Evolutionary conservation across 495 filamentous ascomycete species (phyloP), one percentile per base, ranked within the genome.

Genomic region (Aspergillus bridgeri): DNA sequence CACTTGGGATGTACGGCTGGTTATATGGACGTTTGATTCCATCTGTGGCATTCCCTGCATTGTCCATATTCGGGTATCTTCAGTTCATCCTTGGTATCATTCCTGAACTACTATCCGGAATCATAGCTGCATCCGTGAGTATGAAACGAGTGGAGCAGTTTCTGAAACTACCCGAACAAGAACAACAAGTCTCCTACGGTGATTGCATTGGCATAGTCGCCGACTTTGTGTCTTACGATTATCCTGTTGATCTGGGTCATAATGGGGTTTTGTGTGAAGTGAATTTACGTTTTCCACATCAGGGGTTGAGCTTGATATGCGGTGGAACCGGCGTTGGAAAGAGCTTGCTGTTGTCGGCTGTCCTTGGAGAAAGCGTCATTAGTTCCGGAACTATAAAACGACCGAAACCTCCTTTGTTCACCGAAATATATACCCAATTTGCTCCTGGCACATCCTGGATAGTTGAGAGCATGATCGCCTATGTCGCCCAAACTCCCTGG

Each of bases 401-500:
- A 77, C 27, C 70, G 78, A 6, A 68, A 65, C 38, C 21, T 1
- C 18, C 58, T 2, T 22, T 15, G 0, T 33, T 21, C 24, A 23
- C 55, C 4, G n/a, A 54, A 2, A 43, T 53, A 21, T 43, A 47
- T 24, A 27, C 50, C 20, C 3, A 6, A 2, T 6, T n/a, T 15
- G 13, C 20, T 6, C 5, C 11, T 3, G 17, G 20, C 29, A 11
- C 33, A 38, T 11, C 18, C 0, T 60, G 58, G 58, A 15, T 48
- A 11, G 75, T 89, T 23, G 80, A 82, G 9, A 72, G 73, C 4
- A 75, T 83, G 1, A 79, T 88, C 27, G 86, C 87, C 0, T 90
- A 82, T 61, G 86, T 90, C 19, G 81, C 85, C 9, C 87, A 90
- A 66, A 86, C 85, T 18, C 86, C 87, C 1, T 90, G 87, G 87